Percentiles rank a stretch among this genome's conserved stretches.
phyloP scores from a whole-genome alignment of 495 filamentous ascomycete genomes.

The Mytilinidion resinicola region DNA sequence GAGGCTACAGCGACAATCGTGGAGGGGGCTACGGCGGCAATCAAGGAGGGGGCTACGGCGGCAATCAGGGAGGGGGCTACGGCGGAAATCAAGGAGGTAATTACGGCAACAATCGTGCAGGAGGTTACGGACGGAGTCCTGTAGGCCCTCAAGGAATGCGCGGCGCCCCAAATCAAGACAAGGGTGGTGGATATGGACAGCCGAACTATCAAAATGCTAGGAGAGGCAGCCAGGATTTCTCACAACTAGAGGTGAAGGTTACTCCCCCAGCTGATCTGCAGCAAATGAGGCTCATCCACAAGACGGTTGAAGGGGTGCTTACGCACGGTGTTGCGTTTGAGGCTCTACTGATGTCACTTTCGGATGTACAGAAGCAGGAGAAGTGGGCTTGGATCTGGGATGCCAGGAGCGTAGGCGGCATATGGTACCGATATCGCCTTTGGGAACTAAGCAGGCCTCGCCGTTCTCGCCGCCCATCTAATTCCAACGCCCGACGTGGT shows the following conservation, averaged over 20 bases:
- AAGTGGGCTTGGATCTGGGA: slow-evolving; percentile 96
- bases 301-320: slow-evolving; percentile 70
- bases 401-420: slow-evolving; percentile 57
- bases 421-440: slow-evolving; percentile 82
- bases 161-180: slow-evolving; percentile 32
- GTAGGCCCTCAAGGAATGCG: slow-evolving; percentile 49
- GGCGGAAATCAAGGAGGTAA: too few species aligned
- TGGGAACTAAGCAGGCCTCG: slow-evolving; percentile 63
- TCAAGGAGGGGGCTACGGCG: slow-evolving; percentile 22
- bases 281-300: slow-evolving; percentile 79
- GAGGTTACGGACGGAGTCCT: slow-evolving; percentile 43
- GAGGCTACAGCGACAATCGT: too few species aligned
- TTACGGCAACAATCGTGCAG: background rate
- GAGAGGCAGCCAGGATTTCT: slow-evolving; percentile 28
- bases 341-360: slow-evolving; percentile 79
- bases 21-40: too few species aligned
- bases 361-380: slow-evolving; percentile 71
- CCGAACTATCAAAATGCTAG: slow-evolving; percentile 57
- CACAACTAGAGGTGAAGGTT: slow-evolving; percentile 64
- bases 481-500: too few species aligned
- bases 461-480: background rate
- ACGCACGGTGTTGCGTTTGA: slow-evolving; percentile 84
- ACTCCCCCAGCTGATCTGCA: slow-evolving; percentile 70
- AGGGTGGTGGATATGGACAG: slow-evolving; percentile 62
- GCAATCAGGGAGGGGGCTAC: slow-evolving; percentile 41